Conservation (phyloP, 345 rosid species). For the Sisymbrium irio region DNA sequence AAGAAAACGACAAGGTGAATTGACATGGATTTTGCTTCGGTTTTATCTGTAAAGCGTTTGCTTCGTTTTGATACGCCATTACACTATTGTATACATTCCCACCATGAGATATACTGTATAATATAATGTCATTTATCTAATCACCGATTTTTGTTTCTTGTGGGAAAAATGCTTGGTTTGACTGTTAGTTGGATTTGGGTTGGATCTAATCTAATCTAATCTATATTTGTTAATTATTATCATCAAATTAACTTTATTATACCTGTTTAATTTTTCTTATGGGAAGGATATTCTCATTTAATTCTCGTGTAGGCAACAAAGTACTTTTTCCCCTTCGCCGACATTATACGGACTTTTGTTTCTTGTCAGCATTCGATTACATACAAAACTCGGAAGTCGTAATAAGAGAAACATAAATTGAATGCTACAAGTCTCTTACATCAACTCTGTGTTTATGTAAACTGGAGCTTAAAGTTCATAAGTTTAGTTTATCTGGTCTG, state of each 20-base stretch:
- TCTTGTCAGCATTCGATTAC: not conserved
- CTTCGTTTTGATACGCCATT: constrained; percentile 4
- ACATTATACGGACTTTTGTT: not conserved
- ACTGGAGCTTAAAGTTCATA: not conserved
- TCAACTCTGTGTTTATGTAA: not conserved
- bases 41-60: constrained; percentile 4
- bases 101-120: not conserved
- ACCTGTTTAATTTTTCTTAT: not conserved
- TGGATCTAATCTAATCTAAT: not conserved
- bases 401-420: not conserved
- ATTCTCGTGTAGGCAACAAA: not conserved
- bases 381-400: not conserved
- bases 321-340: not conserved
- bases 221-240: too few relatives aligned
- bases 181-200: constrained; percentile 3
- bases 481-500: too few relatives aligned
- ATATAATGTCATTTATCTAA: not conserved
- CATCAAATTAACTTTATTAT: not conserved
- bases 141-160: not conserved
- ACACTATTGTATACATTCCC: constrained; percentile 9
- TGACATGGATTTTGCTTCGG: not conserved
- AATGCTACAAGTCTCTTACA: not conserved
- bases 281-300: not conserved
- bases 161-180: constrained; percentile 3
- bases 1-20: constrained; percentile 1